Evolutionary conservation across 768 basidiomycete genomes (phyloP).

Genomic region (Rhodotorula graminis): DNA sequence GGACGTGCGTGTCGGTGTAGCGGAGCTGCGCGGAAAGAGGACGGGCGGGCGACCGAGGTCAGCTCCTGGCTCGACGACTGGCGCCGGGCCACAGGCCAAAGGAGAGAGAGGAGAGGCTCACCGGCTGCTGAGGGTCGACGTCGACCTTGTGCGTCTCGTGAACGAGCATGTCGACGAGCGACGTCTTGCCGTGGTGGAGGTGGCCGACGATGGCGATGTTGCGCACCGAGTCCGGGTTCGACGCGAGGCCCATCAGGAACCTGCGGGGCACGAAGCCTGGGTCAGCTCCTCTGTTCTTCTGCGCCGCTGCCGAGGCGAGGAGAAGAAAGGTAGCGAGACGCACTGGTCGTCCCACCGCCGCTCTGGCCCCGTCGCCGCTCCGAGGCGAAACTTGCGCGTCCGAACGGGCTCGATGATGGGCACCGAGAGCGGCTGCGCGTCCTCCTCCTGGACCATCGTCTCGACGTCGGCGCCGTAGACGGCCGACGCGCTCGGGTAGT

Average conservation of each 20-base stretch:
- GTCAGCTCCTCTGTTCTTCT: background rate
- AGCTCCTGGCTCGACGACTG: too few relatives aligned
- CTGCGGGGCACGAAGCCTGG: conserved; percentile 49
- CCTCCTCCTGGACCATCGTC: conserved; percentile 95
- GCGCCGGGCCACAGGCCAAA: too few relatives aligned
- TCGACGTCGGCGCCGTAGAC: conserved; percentile 92
- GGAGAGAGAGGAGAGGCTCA: conserved; percentile 52
- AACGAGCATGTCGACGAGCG: conserved; percentile 92
- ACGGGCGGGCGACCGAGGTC: too few relatives aligned
- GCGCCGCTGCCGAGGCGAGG: too few relatives aligned
- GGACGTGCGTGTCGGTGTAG: conserved; percentile 90
- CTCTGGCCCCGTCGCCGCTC: conserved; percentile 75
- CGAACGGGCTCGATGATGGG: conserved; percentile 95
- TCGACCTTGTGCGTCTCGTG: conserved; percentile 92
- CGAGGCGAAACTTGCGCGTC: conserved; percentile 86
- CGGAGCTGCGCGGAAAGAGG: conserved; percentile 57
- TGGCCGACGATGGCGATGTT: conserved; percentile 96
- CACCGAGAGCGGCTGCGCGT: conserved; percentile 87
- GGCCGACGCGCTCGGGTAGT: conserved; percentile 87
- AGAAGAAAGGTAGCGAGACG: conserved; percentile 41
- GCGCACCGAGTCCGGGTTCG: conserved; percentile 87
- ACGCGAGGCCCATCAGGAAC: conserved; percentile 84
- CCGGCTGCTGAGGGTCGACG: conserved; percentile 87
- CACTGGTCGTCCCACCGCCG: conserved; percentile 97
- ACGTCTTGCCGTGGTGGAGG: conserved; percentile 95